phyloP scores from a whole-genome alignment of 345 rosid species.

The Reutealis trisperma region DNA sequence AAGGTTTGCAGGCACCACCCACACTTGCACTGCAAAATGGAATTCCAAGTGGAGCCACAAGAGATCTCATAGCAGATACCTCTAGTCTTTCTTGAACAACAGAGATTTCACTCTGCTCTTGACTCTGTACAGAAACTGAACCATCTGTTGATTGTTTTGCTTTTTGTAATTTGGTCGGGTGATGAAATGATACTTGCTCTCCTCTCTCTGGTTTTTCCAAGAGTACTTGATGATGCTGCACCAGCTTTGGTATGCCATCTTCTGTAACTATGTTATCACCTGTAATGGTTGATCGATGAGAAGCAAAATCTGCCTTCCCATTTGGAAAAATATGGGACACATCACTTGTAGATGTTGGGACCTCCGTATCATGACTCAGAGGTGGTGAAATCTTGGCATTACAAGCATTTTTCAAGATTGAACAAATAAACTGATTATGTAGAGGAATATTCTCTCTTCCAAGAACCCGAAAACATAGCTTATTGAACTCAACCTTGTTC shows the following conservation, averaged over 20 bases:
- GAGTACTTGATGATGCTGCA: slow-evolving; percentile 45
- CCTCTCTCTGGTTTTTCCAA: slow-evolving; percentile 19
- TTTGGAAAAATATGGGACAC: slow-evolving; percentile 20
- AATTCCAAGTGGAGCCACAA: slow-evolving; percentile 46
- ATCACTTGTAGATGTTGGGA: slow-evolving; percentile 15
- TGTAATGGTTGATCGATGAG: slow-evolving; percentile 17
- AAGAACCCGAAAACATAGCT: slow-evolving; percentile 34
- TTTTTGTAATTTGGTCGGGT: slow-evolving; percentile 1
- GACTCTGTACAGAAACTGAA: slow-evolving; percentile 24
- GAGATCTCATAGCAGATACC: slow-evolving; percentile 25
- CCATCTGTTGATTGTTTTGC: slow-evolving; percentile 17
- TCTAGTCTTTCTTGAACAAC: slow-evolving; percentile 23
- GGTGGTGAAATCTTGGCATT: slow-evolving; percentile 35
- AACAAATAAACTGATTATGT: slow-evolving; percentile 46
- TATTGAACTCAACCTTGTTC: slow-evolving; percentile 40
- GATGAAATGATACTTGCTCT: slow-evolving; percentile 13
- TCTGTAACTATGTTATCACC: slow-evolving; percentile 16
- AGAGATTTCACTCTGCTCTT: slow-evolving; percentile 19
- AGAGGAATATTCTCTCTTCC: slow-evolving; percentile 44
- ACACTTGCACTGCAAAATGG: slow-evolving; percentile 35
- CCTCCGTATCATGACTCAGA: slow-evolving; percentile 15
- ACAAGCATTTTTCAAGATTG: slow-evolving; percentile 49
- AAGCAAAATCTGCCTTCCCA: slow-evolving; percentile 32
- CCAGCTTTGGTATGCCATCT: slow-evolving; percentile 14
- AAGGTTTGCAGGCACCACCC: slow-evolving; percentile 28